Percentiles rank a stretch among this genome's conserved stretches.
These are phyloP conservation scores for Cryptosporidium muris DNA, from an alignment of 169 alveolate species.

Conservation along the genomic window DNA sequence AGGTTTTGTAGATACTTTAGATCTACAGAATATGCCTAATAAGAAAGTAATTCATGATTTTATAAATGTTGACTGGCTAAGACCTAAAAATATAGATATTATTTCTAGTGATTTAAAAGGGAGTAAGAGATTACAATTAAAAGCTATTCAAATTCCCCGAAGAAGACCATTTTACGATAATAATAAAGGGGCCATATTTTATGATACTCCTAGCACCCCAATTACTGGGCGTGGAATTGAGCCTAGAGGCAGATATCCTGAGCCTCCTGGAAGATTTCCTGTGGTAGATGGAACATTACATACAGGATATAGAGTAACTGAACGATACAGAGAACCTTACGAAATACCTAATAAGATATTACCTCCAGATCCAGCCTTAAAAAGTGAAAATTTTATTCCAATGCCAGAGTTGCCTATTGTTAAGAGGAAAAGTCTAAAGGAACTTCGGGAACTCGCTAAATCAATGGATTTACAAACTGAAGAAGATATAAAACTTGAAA, in stretches of 20 bases:
- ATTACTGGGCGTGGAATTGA: not conserved
- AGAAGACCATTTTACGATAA: not conserved
- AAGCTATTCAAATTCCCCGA: not conserved
- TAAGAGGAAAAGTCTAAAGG: conserved; percentile 18
- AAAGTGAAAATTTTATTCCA: conserved; percentile 2
- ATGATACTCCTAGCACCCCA: not conserved
- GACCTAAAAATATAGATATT: not conserved
- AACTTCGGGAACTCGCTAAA: conserved; percentile 30
- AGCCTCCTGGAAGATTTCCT: conserved; percentile 1
- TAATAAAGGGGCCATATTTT: not conserved
- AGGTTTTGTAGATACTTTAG: conserved; percentile 1
- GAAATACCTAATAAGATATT: too few species aligned
- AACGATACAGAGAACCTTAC: too few species aligned
- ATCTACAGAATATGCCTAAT: not conserved
- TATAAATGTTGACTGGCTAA: conserved; percentile 1
- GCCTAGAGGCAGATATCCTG: not conserved
- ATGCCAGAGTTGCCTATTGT: conserved; percentile 31
- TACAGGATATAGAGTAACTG: too few species aligned
- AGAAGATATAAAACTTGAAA: not conserved
- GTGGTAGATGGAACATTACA: too few species aligned
- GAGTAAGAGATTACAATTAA: not conserved
- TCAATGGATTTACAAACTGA: conserved; percentile 28
- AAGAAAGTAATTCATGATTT: conserved; percentile 15
- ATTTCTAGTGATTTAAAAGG: not conserved
- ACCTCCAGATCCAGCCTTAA: conserved; percentile 2